Conservation (phyloP, 306 rosid species). For the Abrus pulchellus region DNA sequence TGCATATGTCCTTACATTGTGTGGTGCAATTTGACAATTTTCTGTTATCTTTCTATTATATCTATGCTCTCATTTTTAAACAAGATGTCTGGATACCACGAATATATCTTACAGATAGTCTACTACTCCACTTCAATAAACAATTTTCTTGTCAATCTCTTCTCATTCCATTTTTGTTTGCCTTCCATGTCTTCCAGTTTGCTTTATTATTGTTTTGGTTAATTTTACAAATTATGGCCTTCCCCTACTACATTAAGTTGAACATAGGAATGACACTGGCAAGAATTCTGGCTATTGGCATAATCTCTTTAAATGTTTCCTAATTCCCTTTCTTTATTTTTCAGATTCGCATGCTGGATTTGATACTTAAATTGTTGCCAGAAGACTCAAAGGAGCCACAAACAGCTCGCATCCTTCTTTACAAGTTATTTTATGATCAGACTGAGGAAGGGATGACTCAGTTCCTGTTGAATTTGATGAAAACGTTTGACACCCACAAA, state of each 20-base stretch:
- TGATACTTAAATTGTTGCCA: slow-evolving; percentile 78
- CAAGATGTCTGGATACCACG: slow-evolving; percentile 16
- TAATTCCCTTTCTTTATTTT: slow-evolving; percentile 52
- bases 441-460: slow-evolving; percentile 97
- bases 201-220: slow-evolving; percentile 31
- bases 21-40: slow-evolving; percentile 17
- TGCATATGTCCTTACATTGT: slow-evolving; percentile 3
- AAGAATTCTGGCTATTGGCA: slow-evolving; percentile 33
- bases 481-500: slow-evolving; percentile 80
- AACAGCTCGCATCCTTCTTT: slow-evolving; percentile 90
- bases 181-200: slow-evolving; percentile 30
- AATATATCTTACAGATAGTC: slow-evolving; percentile 13
- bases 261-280: neutral
- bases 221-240: slow-evolving; percentile 16
- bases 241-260: slow-evolving; percentile 16
- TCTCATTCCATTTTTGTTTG: slow-evolving; percentile 28
- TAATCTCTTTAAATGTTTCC: slow-evolving; percentile 46
- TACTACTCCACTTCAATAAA: slow-evolving; percentile 24
- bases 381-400: slow-evolving; percentile 87
- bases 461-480: slow-evolving; percentile 77
- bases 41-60: slow-evolving; percentile 9
- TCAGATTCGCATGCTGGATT: slow-evolving; percentile 90
- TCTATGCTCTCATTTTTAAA: slow-evolving; percentile 1
- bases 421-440: slow-evolving; percentile 96
- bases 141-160: slow-evolving; percentile 24